phyloP scores from a whole-genome alignment of 768 basidiomycete genomes.

The Termitomyces sp. region DNA sequence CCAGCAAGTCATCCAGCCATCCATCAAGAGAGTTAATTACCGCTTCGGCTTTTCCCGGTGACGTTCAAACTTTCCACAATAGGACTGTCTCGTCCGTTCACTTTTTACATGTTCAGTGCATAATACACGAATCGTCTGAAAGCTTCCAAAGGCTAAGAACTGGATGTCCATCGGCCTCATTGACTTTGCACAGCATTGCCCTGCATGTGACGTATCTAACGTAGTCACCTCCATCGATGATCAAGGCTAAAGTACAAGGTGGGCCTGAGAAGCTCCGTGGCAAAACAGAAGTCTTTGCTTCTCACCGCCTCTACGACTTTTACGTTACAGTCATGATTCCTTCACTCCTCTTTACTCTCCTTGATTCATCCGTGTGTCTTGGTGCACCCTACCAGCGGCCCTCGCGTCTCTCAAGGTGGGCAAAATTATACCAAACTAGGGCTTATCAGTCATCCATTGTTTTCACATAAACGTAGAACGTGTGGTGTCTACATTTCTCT shows the following conservation, averaged over 20 bases:
- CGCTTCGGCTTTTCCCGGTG: too few species aligned
- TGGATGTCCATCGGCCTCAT: background rate
- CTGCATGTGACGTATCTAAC: background rate
- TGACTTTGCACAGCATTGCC: background rate
- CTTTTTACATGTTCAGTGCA: too few species aligned
- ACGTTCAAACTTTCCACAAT: too few species aligned
- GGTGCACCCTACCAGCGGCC: constrained; percentile 10
- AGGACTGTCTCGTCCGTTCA: too few species aligned
- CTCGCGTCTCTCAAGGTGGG: background rate
- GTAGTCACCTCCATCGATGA: background rate
- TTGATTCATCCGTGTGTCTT: constrained; percentile 11
- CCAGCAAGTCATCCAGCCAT: too few species aligned
- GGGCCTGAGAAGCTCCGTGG: background rate
- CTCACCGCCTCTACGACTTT: constrained; percentile 7
- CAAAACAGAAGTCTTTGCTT: background rate
- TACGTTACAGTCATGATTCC: constrained; percentile 13
- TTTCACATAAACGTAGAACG: constrained; percentile 13
- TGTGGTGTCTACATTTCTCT: constrained; percentile 35
- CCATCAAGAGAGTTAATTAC: too few species aligned
- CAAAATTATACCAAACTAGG: background rate
- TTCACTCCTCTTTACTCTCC: constrained; percentile 11
- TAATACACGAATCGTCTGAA: too few species aligned
- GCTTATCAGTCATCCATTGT: background rate
- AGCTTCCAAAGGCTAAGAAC: too few species aligned
- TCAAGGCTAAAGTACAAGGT: constrained; percentile 2